A percentile compares a stretch with the other conserved stretches of the same genome.
Evolutionary conservation across 257 asterid species (phyloP).

Genomic region (Linderniella brevidens): DNA sequence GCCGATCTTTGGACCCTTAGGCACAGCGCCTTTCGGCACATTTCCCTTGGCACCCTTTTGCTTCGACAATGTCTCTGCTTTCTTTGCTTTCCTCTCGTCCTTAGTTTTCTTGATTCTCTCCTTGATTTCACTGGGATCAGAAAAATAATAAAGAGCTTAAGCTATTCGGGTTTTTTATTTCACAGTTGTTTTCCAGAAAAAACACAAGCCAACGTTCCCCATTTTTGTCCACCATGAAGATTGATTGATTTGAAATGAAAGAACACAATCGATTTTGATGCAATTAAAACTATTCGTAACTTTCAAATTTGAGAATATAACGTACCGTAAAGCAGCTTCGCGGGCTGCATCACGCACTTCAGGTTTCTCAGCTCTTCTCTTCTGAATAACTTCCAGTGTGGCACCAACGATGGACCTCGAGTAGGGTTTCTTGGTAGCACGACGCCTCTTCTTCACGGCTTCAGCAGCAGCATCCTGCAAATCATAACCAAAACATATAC

Average conservation of each 20-base stretch:
- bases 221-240: too few relatives aligned
- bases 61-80: slow-evolving; percentile 52
- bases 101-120: slow-evolving; percentile 80
- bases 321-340: slow-evolving; percentile 80
- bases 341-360: slow-evolving; percentile 93
- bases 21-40: slow-evolving; percentile 31
- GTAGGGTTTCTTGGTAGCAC: slow-evolving; percentile 69
- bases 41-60: slow-evolving; percentile 42
- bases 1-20: slow-evolving; percentile 68
- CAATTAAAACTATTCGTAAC: too few relatives aligned
- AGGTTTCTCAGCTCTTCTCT: slow-evolving; percentile 63
- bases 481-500: neutral
- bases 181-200: neutral
- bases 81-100: slow-evolving; percentile 86
- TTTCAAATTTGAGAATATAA: neutral
- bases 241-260: too few relatives aligned
- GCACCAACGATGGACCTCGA: slow-evolving; percentile 94
- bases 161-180: too few relatives aligned
- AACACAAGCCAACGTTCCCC: neutral
- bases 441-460: slow-evolving; percentile 76
- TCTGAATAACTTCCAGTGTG: slow-evolving; percentile 77
- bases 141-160: neutral
- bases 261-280: too few relatives aligned
- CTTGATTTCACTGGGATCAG: slow-evolving; percentile 50
- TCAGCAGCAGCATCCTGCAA: slow-evolving; percentile 64